These are phyloP conservation scores for Vigna nakashimae DNA, from an alignment of 306 rosid genomes.

Conservation along the genomic window DNA sequence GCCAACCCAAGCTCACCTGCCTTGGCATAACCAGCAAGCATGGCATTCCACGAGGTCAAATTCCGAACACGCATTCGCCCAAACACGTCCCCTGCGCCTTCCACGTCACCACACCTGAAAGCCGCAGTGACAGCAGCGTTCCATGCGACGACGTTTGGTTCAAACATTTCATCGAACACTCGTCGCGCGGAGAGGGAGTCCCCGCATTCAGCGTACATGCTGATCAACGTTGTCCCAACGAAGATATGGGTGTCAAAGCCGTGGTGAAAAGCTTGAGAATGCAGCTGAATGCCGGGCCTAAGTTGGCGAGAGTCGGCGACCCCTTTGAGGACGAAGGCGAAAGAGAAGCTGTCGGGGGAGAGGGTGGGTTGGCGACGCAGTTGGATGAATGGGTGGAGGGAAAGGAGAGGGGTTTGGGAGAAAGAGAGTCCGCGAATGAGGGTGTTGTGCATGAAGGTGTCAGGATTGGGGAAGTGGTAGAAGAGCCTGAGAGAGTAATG, in stretches of 20 bases:
- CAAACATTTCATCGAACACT: conserved; percentile 78
- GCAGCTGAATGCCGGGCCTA: conserved; percentile 66
- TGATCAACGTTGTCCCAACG: conserved; percentile 73
- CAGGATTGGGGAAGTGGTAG: conserved; percentile 66
- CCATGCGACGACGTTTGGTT: conserved; percentile 87
- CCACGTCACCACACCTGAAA: conserved; percentile 69
- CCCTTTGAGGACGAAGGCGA: conserved; percentile 75
- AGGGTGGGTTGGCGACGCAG: conserved; percentile 55
- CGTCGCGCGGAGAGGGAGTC: conserved; percentile 44
- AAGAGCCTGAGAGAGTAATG: conserved; percentile 67
- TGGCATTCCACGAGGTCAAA: conserved; percentile 79
- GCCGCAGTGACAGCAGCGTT: conserved; percentile 70
- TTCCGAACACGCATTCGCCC: conserved; percentile 64
- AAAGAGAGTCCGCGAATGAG: conserved; percentile 74
- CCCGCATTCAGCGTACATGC: conserved; percentile 79
- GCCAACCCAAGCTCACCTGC: conserved; percentile 77
- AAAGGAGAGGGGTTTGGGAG: conserved; percentile 56
- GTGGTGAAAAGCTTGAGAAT: conserved; percentile 55
- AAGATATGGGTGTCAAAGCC: conserved; percentile 67
- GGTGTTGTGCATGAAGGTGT: conserved; percentile 86
- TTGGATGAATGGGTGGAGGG: conserved; percentile 59
- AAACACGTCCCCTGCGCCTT: conserved; percentile 56
- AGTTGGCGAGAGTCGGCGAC: conserved; percentile 58
- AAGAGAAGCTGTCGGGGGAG: conserved; percentile 75
- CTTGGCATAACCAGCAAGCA: conserved; percentile 78